Base-by-base conservation (phyloP, 768 basidiomycete species). In the Dioszegia hungarica region DNA sequence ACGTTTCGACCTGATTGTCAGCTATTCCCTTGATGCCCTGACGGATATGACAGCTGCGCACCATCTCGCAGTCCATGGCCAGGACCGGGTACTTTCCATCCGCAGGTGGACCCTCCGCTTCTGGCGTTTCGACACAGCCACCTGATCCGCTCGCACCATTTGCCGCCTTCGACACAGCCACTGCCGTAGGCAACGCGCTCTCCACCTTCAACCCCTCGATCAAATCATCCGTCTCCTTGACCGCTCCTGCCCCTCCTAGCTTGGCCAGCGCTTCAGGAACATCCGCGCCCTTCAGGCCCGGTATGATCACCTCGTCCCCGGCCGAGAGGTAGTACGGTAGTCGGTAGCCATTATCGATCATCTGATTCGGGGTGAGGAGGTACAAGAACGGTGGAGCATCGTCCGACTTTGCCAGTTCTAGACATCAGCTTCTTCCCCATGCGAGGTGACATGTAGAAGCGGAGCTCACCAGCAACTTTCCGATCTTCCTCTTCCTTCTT, bases 1-100 rank as follows among this genome's bases (percentile, higher is more conserved):
- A 87, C 1, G 92, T 93, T 74, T 86, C 63, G 71, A 92, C 94
- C 92, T 95, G 62, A 44, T 20, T 19, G 45, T 60, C 41, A 57
- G 46, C 12, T n/a, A 20, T 24, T 9, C 29, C 31, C 37, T 24
- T 1, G 29, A 20, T 5, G 19, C 22, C 12, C 24, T 19, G 15
- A 33, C 5, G 8, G 31, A 57, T 47, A 2, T 11, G 20, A 12
- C 29, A 25, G 43, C 31, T 19, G 33, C 56, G 2, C 58, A 90
- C 93, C 94, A 97, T 97, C 75, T 97, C 94, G 75, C 94, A 98
- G 80, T 99, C 94, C 44, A 99, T 82, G 0, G 90, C 89, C 54
- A 88, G 85, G 24, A 94, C 82, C 44, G 67, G 59, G 61, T 62
- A 68, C 37, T 47, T 52, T 9, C 62, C 74, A 29, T 66, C 62